phyloP scores from a whole-genome alignment of 2,329 filamentous ascomycete genomes.

The Fusarium pseudonygamai region DNA sequence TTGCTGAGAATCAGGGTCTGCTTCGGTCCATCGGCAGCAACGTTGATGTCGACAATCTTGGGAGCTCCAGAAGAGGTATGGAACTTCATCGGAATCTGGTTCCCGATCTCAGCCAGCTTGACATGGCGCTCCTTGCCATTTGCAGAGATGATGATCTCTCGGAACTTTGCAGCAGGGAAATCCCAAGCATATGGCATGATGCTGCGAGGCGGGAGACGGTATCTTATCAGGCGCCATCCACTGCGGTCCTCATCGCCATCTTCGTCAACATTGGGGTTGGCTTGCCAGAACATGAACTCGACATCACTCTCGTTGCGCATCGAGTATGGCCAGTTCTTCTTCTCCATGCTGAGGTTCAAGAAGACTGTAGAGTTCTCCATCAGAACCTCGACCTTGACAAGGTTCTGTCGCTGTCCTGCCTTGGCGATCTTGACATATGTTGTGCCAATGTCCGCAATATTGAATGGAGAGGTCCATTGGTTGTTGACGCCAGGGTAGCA shows the following conservation, averaged over 20 bases:
- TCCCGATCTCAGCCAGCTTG: slow-evolving; percentile 95
- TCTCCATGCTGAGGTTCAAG: slow-evolving; percentile 88
- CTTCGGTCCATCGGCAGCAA: slow-evolving; percentile 93
- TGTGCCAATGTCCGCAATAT: slow-evolving; percentile 93
- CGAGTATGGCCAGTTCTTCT: slow-evolving; percentile 96
- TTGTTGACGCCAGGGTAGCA: slow-evolving; percentile 96
- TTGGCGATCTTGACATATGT: slow-evolving; percentile 94
- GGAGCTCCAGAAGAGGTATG: slow-evolving; percentile 72
- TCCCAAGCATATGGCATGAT: slow-evolving; percentile 99
- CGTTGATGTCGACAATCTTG: slow-evolving; percentile 96
- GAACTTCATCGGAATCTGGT: slow-evolving; percentile 93
- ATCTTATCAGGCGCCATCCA: slow-evolving; percentile 91
- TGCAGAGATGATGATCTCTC: slow-evolving; percentile 80
- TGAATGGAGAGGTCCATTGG: slow-evolving; percentile 97
- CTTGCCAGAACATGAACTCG: slow-evolving; percentile 96
- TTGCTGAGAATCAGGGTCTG: slow-evolving; percentile 95
- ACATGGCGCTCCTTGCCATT: slow-evolving; percentile 77
- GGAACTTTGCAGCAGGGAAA: slow-evolving; percentile 96
- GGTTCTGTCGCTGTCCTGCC: slow-evolving; percentile 85
- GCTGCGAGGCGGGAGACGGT: slow-evolving; percentile 89
- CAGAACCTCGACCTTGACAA: slow-evolving; percentile 87
- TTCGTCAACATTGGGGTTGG: slow-evolving; percentile 91
- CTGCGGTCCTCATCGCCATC: slow-evolving; percentile 85
- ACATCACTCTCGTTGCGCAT: slow-evolving; percentile 98
- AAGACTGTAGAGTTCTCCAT: slow-evolving; percentile 96